Percentiles rank a stretch among this genome's conserved stretches.
Evolutionary conservation across 331 rosid genomes (phyloP).

Genomic region (Cydonia oblonga): DNA sequence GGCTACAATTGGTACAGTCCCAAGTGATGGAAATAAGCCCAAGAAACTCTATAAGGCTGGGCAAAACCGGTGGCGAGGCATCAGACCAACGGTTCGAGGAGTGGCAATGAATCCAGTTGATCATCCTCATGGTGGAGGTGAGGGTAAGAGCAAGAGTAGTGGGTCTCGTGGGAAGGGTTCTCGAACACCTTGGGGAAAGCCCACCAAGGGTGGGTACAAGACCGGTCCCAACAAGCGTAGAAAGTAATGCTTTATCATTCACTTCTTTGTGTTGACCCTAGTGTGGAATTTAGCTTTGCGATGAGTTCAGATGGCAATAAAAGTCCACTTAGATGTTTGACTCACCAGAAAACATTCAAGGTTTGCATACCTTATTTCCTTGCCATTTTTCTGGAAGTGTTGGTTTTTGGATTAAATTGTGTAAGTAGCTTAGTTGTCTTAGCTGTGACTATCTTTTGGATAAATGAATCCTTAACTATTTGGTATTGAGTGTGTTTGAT

Average conservation of each 20-base stretch:
- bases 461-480: not conserved
- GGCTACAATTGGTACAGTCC: slow-evolving; percentile 62
- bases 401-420: not conserved
- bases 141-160: slow-evolving; percentile 72
- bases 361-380: not conserved
- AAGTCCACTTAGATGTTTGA: not conserved
- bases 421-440: not conserved
- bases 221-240: slow-evolving; percentile 62
- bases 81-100: slow-evolving; percentile 60
- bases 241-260: slow-evolving; percentile 20
- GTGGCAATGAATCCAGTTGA: slow-evolving; percentile 85
- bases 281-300: not conserved
- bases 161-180: slow-evolving; percentile 46
- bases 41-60: slow-evolving; percentile 68
- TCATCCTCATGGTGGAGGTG: slow-evolving; percentile 95
- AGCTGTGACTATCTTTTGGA: not conserved
- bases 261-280: slow-evolving; percentile 11
- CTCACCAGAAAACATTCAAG: not conserved
- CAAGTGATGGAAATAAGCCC: slow-evolving; percentile 61
- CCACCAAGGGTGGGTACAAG: slow-evolving; percentile 64
- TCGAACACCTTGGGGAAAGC: slow-evolving; percentile 82
- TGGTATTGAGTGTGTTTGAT: not conserved
- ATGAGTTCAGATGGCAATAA: not conserved
- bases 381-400: not conserved
- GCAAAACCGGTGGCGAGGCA: slow-evolving; percentile 64